These are phyloP conservation scores for Salix viminalis DNA, from an alignment of 345 rosid genomes.

Conservation along the genomic window DNA sequence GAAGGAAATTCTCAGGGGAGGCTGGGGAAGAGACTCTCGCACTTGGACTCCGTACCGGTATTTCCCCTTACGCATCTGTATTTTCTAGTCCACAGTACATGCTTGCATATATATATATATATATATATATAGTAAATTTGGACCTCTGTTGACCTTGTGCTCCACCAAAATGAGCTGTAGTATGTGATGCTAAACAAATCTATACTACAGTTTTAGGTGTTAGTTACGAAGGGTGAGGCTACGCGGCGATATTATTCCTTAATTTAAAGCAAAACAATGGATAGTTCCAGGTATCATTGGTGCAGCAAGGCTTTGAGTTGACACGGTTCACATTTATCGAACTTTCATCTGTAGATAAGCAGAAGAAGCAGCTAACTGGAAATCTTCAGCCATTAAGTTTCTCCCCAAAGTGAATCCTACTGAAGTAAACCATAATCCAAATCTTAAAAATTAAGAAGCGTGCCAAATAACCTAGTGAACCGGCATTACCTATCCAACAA, in stretches of 20 bases:
- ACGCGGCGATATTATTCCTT: not conserved
- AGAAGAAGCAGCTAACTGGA: not conserved
- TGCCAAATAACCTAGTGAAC: not conserved
- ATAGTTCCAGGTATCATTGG: not conserved
- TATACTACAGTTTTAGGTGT: not conserved
- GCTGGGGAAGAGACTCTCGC: conserved; percentile 85
- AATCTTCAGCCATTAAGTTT: not conserved
- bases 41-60: conserved; percentile 89
- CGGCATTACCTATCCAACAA: not conserved
- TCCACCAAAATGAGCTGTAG: not conserved
- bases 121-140: not conserved
- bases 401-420: not conserved
- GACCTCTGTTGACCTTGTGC: not conserved
- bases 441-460: not conserved
- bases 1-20: conserved; percentile 44
- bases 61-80: conserved; percentile 8
- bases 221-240: not conserved
- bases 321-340: not conserved
- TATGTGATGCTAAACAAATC: not conserved
- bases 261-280: not conserved
- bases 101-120: not conserved
- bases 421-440: not conserved
- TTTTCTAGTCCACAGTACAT: not conserved
- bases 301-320: not conserved
- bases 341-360: not conserved